Evolutionary conservation across 2,329 filamentous ascomycete species (phyloP), one percentile per base, ranked within the genome.

Genomic region (Cylindrodendrum hubeiense): DNA sequence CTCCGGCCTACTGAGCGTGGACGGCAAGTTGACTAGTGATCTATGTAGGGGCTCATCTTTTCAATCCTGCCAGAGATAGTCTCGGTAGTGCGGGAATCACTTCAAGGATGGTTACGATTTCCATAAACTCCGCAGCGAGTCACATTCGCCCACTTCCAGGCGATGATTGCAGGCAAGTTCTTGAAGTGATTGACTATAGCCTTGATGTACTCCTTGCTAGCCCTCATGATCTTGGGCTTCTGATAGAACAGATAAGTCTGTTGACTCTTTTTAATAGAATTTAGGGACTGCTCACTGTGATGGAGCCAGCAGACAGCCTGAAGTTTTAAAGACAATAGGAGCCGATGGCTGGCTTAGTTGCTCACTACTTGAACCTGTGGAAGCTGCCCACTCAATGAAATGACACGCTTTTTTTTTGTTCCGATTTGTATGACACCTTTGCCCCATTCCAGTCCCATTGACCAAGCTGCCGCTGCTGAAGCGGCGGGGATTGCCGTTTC

Each of bases 41-140:
- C 12, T 33, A 92, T 87, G 71, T 89, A 91, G 15, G 81, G 77
- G 28, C 86, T 89, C 9, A 84, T 88, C 10, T 79, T 77, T 12
- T 81, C 78, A 17, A 88, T 86, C 89, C 89, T 91, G 52, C 86
- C 81, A 47, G 83, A 84, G 65, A 91, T 82, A 22, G 90, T 83
- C 10, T 83, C 82, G 2, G 86, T 85, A 46, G 81, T 79, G 74
- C 90, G 92, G 15, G 87, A 85, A 17, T 84, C 81, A 57, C 67
- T 70, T 4, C 67, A 53, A 19, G 67, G 67, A 7, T 68, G 60
- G 28, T 70, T 70, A 2, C 67, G 63, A 19, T 54, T 53, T 26
- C 60, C 60, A 34, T 70, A 66, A 2, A 66, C 67, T 9, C 67
- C 67, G 79, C 89, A 91, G 64, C 90, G 83, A 17, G 89, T 87